Evolutionary conservation across 179 eudicot species (phyloP).

Genomic region (Nepenthes alata): DNA sequence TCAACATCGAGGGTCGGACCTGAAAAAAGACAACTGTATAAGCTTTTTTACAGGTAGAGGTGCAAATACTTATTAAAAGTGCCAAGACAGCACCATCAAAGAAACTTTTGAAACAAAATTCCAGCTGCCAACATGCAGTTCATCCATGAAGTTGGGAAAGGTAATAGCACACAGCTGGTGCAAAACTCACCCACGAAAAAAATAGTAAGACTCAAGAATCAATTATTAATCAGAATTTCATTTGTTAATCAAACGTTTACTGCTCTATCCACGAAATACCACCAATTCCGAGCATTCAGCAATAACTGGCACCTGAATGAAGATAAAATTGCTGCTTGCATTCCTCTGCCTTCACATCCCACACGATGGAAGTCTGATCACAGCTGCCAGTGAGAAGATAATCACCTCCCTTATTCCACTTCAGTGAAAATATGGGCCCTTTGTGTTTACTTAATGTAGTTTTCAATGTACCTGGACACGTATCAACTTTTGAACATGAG

Average conservation of each 20-base stretch:
- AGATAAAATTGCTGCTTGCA: slow-evolving; percentile 74
- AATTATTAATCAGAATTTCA: neutral
- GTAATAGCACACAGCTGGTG: too few relatives aligned
- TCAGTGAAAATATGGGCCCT: slow-evolving; percentile 82
- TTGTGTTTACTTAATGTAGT: slow-evolving; percentile 66
- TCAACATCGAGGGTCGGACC: slow-evolving; percentile 98
- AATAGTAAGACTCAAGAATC: neutral
- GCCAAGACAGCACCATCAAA: too few relatives aligned
- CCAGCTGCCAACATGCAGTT: too few relatives aligned
- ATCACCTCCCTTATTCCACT: slow-evolving; percentile 94
- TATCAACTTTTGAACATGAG: neutral
- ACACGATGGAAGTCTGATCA: slow-evolving; percentile 80
- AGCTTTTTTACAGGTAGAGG: too few relatives aligned
- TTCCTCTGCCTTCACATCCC: slow-evolving; percentile 75
- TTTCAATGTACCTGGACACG: slow-evolving; percentile 49
- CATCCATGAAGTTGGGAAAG: too few relatives aligned
- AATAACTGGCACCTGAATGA: slow-evolving; percentile 41
- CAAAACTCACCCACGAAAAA: neutral
- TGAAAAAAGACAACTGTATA: slow-evolving; percentile 15
- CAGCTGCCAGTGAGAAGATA: slow-evolving; percentile 86
- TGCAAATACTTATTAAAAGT: too few relatives aligned
- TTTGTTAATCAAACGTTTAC: too few relatives aligned
- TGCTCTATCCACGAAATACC: too few relatives aligned
- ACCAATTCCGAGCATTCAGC: too few relatives aligned
- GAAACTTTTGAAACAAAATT: too few relatives aligned